Evolutionary conservation across 2,329 filamentous ascomycete genomes (phyloP).

Genomic region (Biscogniauxia marginata): DNA sequence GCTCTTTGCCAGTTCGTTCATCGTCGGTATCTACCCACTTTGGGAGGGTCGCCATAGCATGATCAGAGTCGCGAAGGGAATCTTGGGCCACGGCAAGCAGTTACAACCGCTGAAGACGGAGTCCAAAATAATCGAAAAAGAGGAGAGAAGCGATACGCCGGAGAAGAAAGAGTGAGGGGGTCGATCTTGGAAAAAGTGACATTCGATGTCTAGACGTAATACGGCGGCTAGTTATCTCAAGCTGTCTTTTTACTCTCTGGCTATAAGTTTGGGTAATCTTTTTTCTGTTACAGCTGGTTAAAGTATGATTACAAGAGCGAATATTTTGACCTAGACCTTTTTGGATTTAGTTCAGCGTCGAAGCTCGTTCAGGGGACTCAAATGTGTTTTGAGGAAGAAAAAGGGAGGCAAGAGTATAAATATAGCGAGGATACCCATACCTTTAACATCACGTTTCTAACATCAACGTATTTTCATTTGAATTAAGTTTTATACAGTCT

Average conservation of each 20-base stretch:
- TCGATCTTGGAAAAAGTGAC: neutral
- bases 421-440: neutral
- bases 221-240: neutral
- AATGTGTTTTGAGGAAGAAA: neutral
- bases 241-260: too few species aligned
- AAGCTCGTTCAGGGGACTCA: too few species aligned
- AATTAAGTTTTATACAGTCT: too few species aligned
- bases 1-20: constrained; percentile 68
- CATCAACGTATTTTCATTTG: neutral
- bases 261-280: too few species aligned
- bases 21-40: constrained; percentile 75
- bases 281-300: too few species aligned
- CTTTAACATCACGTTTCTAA: neutral
- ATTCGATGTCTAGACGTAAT: neutral
- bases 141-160: constrained; percentile 1
- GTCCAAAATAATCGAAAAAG: constrained; percentile 3
- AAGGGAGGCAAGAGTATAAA: neutral
- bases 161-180: constrained; percentile 10
- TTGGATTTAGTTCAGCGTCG: too few species aligned
- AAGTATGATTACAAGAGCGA: too few species aligned
- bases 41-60: constrained; percentile 73
- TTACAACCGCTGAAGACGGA: neutral
- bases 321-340: too few species aligned
- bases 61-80: constrained; percentile 55
- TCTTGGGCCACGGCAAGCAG: constrained; percentile 40